Evolutionary conservation across 768 basidiomycete species (phyloP).

Genomic region (Lactarius akahatsu): DNA sequence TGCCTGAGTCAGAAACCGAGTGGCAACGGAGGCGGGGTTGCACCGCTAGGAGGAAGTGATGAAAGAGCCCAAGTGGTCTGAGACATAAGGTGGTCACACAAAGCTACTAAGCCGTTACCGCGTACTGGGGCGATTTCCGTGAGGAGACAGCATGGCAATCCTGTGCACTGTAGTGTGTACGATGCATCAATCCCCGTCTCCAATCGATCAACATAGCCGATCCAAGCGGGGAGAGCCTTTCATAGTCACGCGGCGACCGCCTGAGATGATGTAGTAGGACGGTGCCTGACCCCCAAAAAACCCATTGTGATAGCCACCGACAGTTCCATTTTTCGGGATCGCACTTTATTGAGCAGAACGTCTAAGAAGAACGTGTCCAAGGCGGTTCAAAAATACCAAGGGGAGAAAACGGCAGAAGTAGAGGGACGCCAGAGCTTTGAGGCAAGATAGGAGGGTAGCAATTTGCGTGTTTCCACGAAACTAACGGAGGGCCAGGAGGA

Average conservation of each 20-base stretch:
- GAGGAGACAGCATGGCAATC: conserved; percentile 10
- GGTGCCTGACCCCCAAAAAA: background rate
- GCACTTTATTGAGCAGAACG: background rate
- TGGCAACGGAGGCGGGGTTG: background rate
- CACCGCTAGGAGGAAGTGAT: background rate
- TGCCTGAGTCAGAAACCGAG: background rate
- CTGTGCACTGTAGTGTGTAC: background rate
- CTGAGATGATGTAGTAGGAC: background rate
- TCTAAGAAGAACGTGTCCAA: background rate
- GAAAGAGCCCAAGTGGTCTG: background rate
- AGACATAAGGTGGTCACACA: conserved; percentile 1
- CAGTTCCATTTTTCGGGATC: background rate
- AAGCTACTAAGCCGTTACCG: conserved; percentile 8
- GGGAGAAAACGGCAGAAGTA: background rate
- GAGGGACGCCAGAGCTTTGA: background rate
- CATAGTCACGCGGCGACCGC: background rate
- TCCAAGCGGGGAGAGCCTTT: background rate
- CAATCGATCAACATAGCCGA: background rate
- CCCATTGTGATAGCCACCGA: background rate
- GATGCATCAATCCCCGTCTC: background rate
- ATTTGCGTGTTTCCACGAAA: background rate
- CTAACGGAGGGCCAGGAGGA: background rate
- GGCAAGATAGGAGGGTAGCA: background rate
- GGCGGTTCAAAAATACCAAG: background rate
- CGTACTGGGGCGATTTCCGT: background rate